A percentile compares a stretch with the other conserved stretches of the same genome.
phyloP scores from a whole-genome alignment of 2,329 filamentous ascomycete genomes.

The Pseudocercospora macadamiae region DNA sequence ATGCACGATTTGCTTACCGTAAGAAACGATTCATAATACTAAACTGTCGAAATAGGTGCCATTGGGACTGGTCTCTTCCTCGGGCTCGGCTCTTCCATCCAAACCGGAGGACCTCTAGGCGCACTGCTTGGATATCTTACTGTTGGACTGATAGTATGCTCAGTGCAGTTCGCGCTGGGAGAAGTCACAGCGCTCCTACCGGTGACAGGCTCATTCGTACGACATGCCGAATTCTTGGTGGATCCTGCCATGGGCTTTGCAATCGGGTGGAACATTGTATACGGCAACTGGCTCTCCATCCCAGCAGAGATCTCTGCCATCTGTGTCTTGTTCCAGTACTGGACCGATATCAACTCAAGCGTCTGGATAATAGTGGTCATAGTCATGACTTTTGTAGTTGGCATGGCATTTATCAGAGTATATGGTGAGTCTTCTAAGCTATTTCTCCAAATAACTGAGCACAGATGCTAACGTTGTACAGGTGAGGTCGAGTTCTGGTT shows the following conservation, averaged over 20 bases:
- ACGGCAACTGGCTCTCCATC: constrained; percentile 36
- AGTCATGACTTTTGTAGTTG: constrained; percentile 37
- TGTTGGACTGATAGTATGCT: constrained; percentile 54
- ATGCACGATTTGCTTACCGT: too few relatives aligned
- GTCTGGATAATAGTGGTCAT: constrained; percentile 41
- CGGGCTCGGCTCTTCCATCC: constrained; percentile 56
- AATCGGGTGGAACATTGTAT: constrained; percentile 31
- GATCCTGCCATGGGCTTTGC: constrained; percentile 49
- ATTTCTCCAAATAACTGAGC: neutral
- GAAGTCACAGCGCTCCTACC: constrained; percentile 57
- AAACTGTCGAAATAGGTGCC: too few relatives aligned
- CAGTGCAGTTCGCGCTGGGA: constrained; percentile 55
- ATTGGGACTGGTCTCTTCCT: constrained; percentile 70
- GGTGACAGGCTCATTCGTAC: constrained; percentile 54
- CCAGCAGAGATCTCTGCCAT: constrained; percentile 39
- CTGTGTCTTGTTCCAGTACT: constrained; percentile 36
- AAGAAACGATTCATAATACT: too few relatives aligned
- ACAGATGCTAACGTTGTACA: neutral
- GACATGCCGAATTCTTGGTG: constrained; percentile 55
- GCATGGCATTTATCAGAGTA: constrained; percentile 40
- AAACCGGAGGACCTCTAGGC: constrained; percentile 55
- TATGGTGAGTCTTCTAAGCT: constrained; percentile 38
- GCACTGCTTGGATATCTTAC: constrained; percentile 57
- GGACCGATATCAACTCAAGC: constrained; percentile 38
- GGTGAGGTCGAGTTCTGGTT: constrained; percentile 52